phyloP scores from a whole-genome alignment of 441 rosid genomes.

The Adansonia madagascariensis region DNA sequence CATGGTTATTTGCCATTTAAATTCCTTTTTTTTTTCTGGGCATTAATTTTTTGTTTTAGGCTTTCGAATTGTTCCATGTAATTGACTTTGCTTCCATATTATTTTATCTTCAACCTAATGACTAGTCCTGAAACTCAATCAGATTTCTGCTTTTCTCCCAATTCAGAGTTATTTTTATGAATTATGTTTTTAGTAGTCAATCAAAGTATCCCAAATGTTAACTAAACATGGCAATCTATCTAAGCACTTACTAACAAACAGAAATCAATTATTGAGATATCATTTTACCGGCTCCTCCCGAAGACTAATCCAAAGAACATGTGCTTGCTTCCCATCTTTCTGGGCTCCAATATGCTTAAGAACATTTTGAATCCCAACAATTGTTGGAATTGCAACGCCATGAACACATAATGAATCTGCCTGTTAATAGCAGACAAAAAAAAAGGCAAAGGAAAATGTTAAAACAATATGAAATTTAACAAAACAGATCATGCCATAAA shows the following conservation, averaged over 20 bases:
- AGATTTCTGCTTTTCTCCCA: not conserved
- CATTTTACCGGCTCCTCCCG: constrained; percentile 92
- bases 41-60: not conserved
- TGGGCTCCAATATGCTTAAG: constrained; percentile 83
- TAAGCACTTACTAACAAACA: constrained; percentile 9
- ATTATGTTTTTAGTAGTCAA: constrained; percentile 10
- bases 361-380: constrained; percentile 84
- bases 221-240: constrained; percentile 15
- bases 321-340: constrained; percentile 58
- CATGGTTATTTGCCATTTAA: not conserved
- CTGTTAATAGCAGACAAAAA: constrained; percentile 43
- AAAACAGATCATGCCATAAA: constrained; percentile 3
- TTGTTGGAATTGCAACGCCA: constrained; percentile 94
- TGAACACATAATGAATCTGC: constrained; percentile 86
- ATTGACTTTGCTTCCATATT: constrained; percentile 7
- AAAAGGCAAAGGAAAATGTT: constrained; percentile 11
- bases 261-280: constrained; percentile 15
- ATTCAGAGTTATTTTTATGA: not conserved
- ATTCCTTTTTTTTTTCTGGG: not conserved
- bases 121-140: not conserved
- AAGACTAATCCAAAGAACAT: constrained; percentile 91
- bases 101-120: constrained; percentile 1
- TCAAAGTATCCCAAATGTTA: constrained; percentile 12
- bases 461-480: not conserved
- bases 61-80: not conserved